These are phyloP conservation scores for Fragosphaeria purpurea DNA, from an alignment of 2,329 filamentous ascomycete genomes.

Conservation along the genomic window DNA sequence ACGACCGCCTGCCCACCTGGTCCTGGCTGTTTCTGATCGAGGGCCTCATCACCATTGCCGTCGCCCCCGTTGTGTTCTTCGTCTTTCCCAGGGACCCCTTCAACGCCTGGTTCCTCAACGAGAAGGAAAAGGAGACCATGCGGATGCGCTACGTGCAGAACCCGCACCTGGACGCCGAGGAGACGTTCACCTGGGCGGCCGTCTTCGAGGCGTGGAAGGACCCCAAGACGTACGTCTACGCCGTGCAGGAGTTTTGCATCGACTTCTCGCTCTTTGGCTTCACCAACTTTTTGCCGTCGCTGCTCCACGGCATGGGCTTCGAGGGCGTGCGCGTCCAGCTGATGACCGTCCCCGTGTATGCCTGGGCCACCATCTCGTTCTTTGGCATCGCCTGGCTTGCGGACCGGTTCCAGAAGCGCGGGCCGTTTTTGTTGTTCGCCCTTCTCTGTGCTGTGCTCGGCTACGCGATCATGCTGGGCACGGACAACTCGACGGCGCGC, in stretches of 20 bases:
- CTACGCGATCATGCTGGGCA: constrained; percentile 7
- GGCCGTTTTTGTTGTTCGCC: background rate
- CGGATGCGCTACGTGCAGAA: constrained; percentile 3
- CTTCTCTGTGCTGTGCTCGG: constrained; percentile 3
- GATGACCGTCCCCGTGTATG: constrained; percentile 59
- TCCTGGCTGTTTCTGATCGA: constrained; percentile 11
- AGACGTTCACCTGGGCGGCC: background rate
- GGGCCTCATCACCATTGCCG: constrained; percentile 4
- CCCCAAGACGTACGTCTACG: background rate
- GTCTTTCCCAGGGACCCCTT: constrained; percentile 6
- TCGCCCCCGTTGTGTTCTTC: background rate
- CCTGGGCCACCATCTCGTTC: constrained; percentile 51
- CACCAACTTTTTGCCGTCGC: constrained; percentile 58
- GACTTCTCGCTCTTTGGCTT: constrained; percentile 33
- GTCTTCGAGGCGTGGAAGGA: background rate
- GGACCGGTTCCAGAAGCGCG: constrained; percentile 31
- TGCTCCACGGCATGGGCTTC: constrained; percentile 51
- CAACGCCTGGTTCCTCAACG: constrained; percentile 8
- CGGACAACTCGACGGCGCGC: constrained; percentile 2
- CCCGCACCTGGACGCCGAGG: constrained; percentile 5
- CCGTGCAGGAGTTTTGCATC: background rate
- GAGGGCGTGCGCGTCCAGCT: constrained; percentile 51
- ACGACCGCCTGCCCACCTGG: constrained; percentile 4
- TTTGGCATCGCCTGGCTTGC: constrained; percentile 46
- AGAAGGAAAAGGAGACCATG: constrained; percentile 4